phyloP scores from a whole-genome alignment of 2,329 filamentous ascomycete genomes.

The Cladosporium colombiae region DNA sequence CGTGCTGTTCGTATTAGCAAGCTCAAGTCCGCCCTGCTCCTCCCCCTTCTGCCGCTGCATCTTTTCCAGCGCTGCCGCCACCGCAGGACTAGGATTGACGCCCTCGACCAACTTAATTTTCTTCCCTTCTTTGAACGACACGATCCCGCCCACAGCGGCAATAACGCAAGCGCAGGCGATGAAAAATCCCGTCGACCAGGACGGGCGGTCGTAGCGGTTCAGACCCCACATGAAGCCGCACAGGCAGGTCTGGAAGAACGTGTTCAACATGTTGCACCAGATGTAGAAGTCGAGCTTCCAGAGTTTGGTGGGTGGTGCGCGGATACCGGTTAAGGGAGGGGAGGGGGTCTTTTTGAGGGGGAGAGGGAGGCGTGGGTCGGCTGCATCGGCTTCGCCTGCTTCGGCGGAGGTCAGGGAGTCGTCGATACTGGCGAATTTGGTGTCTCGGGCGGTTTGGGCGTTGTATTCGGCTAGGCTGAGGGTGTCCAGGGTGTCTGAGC shows the following conservation, averaged over 20 bases:
- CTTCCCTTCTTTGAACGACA: constrained; percentile 70
- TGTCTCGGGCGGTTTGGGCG: background rate
- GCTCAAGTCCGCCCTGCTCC: background rate
- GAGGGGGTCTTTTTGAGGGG: constrained; percentile 65
- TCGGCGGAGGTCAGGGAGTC: background rate
- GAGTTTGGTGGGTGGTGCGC: constrained; percentile 64
- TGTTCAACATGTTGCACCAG: constrained; percentile 78
- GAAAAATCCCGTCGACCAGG: constrained; percentile 75
- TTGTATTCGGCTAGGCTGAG: constrained; percentile 23
- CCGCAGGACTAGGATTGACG: constrained; percentile 41
- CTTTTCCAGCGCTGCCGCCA: constrained; percentile 9
- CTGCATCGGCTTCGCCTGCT: constrained; percentile 37
- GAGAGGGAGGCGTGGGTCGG: constrained; percentile 58
- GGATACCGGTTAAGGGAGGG: constrained; percentile 68
- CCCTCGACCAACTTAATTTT: constrained; percentile 72
- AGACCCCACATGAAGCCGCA: constrained; percentile 76
- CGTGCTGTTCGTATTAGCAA: background rate
- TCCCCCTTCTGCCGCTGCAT: background rate
- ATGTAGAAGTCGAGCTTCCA: constrained; percentile 82
- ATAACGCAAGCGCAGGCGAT: constrained; percentile 72
- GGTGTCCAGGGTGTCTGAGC: constrained; percentile 60
- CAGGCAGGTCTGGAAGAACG: constrained; percentile 73
- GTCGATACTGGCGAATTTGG: background rate
- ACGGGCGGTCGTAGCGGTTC: constrained; percentile 63
- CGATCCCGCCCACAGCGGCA: constrained; percentile 66